Conservation (phyloP, 495 filamentous ascomycete species). For the Penicillium desertorum region DNA sequence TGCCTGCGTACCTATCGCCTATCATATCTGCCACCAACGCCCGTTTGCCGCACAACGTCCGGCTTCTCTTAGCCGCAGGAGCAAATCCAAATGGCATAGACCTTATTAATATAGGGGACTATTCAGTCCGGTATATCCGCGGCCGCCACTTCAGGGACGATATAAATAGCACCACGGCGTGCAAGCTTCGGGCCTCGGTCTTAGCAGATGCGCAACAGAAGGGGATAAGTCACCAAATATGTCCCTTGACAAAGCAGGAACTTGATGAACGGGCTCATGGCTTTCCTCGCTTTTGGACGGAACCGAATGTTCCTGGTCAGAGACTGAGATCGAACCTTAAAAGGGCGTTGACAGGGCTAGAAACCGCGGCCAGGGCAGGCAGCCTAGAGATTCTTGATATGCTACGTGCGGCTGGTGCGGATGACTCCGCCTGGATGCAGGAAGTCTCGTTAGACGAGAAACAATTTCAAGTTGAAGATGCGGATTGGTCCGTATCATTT, state of each 20-base stretch:
- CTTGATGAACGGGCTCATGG: neutral
- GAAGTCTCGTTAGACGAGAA: neutral
- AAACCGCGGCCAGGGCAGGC: neutral
- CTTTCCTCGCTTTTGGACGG: neutral
- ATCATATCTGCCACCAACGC: neutral
- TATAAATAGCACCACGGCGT: neutral
- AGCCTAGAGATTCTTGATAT: neutral
- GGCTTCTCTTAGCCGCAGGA: slow-evolving; percentile 1
- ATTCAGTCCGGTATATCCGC: slow-evolving; percentile 1
- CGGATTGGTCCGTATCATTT: neutral
- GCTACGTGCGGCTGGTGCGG: neutral
- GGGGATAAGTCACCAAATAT: neutral
- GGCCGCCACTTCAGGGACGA: slow-evolving; percentile 1
- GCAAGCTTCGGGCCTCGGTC: neutral
- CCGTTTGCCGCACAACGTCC: neutral
- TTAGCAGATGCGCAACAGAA: neutral
- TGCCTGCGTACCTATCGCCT: neutral
- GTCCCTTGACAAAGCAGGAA: neutral
- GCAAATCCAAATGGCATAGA: neutral
- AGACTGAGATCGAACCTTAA: neutral
- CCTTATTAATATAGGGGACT: neutral
- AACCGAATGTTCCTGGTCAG: neutral
- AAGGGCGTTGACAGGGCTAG: neutral
- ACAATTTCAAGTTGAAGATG: neutral
- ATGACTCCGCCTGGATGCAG: neutral